Evolutionary conservation across 1,284 basidiomycete species (phyloP).

Genomic region (Microbotryum scabiosae): DNA sequence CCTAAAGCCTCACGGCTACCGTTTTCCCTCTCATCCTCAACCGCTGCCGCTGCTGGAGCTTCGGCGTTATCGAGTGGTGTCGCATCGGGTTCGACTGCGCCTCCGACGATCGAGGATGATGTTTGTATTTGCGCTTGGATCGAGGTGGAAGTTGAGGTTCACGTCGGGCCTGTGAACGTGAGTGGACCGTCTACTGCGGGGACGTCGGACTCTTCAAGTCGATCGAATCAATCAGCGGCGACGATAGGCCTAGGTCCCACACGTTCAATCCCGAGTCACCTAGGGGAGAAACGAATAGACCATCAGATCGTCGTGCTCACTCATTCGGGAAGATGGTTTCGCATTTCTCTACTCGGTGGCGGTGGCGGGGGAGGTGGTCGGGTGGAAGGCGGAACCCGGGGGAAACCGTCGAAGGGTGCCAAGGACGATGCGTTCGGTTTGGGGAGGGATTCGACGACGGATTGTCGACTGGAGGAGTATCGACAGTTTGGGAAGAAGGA

Average conservation of each 20-base stretch:
- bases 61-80: neutral
- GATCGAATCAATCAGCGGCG: neutral
- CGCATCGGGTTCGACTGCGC: neutral
- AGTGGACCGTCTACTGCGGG: neutral
- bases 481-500: conserved; percentile 72
- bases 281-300: conserved; percentile 40
- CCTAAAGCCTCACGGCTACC: conserved; percentile 36
- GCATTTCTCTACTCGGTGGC: conserved; percentile 57
- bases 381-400: conserved; percentile 44
- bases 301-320: conserved; percentile 76
- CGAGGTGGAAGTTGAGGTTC: conserved; percentile 9
- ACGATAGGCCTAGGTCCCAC: neutral
- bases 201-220: neutral
- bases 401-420: conserved; percentile 49
- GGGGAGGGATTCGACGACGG: conserved; percentile 40
- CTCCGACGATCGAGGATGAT: conserved; percentile 32
- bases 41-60: neutral
- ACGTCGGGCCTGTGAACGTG: neutral
- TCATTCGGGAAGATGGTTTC: conserved; percentile 86
- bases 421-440: conserved; percentile 35
- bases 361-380: conserved; percentile 43
- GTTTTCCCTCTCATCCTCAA: conserved; percentile 11
- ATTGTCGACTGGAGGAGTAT: conserved; percentile 64
- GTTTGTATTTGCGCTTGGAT: conserved; percentile 31
- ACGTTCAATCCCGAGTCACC: neutral